These are phyloP conservation scores for Filobasidium floriforme DNA, from an alignment of 768 basidiomycete genomes.

Conservation along the genomic window DNA sequence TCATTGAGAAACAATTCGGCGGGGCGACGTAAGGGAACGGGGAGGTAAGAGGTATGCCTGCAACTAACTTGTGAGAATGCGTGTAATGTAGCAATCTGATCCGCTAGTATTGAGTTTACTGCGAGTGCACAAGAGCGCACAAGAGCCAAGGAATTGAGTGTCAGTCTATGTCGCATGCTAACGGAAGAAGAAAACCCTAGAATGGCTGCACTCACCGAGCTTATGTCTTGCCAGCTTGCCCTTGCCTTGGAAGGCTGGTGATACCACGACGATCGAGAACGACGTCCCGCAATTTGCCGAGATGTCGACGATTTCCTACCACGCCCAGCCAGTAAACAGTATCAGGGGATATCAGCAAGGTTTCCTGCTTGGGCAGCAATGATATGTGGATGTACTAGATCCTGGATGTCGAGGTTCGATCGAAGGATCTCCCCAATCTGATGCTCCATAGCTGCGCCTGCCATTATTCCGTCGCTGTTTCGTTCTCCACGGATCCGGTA, in stretches of 20 bases:
- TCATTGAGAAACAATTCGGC: not conserved
- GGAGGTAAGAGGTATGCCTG: too few species aligned
- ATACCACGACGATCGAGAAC: constrained; percentile 39
- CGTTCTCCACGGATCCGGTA: not conserved
- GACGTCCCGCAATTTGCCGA: constrained; percentile 44
- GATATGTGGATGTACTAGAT: constrained; percentile 6
- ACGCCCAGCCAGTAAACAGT: not conserved
- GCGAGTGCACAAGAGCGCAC: not conserved
- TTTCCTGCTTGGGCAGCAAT: not conserved
- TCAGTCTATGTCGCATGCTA: not conserved
- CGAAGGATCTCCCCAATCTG: constrained; percentile 18
- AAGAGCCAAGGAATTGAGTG: too few species aligned
- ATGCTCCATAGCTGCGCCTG: not conserved
- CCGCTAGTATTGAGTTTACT: constrained; percentile 40
- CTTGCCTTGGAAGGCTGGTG: constrained; percentile 40
- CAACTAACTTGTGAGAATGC: constrained; percentile 42
- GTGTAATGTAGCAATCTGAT: constrained; percentile 38
- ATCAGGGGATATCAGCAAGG: not conserved
- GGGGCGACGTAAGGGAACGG: not conserved
- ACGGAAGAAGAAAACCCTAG: not conserved
- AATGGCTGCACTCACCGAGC: constrained; percentile 36
- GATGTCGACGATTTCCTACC: constrained; percentile 40
- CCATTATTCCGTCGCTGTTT: not conserved
- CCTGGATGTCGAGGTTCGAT: constrained; percentile 12
- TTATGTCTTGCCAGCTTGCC: constrained; percentile 42